phyloP scores from a whole-genome alignment of 768 basidiomycete species.

The Leccinum pellstonianum region DNA sequence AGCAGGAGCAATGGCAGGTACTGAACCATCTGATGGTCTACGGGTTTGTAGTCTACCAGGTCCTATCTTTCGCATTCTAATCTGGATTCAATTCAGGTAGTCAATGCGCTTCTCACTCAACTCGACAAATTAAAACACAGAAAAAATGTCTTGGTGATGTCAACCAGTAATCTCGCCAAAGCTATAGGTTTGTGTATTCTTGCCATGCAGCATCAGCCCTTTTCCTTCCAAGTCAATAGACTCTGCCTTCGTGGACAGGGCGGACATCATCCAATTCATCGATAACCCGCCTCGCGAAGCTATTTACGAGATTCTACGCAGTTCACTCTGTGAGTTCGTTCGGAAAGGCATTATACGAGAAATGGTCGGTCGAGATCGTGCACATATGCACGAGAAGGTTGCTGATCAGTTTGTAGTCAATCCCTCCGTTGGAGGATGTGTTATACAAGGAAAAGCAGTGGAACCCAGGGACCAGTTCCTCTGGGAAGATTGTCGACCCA shows the following conservation, averaged over 20 bases:
- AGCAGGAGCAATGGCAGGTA: conserved; percentile 92
- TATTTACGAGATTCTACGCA: conserved; percentile 87
- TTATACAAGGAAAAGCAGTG: no score
- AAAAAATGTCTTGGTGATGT: conserved; percentile 94
- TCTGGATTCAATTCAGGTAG: conserved; percentile 61
- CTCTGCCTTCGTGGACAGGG: conserved; percentile 92
- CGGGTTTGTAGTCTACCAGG: conserved; percentile 51
- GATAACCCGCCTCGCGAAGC: conserved; percentile 90
- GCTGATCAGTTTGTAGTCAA: no score
- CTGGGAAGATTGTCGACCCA: conserved; percentile 22
- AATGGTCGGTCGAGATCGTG: no score
- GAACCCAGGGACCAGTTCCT: neutral
- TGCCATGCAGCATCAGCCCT: neutral
- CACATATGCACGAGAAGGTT: no score
- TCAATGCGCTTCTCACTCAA: conserved; percentile 95
- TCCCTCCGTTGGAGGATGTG: no score
- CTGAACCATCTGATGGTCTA: conserved; percentile 92
- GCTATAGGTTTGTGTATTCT: conserved; percentile 73
- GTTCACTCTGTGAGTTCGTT: conserved; percentile 40
- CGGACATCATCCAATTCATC: conserved; percentile 94
- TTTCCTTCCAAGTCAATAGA: conserved; percentile 47
- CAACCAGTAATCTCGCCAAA: conserved; percentile 92
- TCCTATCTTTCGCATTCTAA: neutral
- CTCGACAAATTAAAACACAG: conserved; percentile 91
- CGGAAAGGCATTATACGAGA: no score